Conservation (phyloP, 768 basidiomycete species). For the Lyophyllum decastes region DNA sequence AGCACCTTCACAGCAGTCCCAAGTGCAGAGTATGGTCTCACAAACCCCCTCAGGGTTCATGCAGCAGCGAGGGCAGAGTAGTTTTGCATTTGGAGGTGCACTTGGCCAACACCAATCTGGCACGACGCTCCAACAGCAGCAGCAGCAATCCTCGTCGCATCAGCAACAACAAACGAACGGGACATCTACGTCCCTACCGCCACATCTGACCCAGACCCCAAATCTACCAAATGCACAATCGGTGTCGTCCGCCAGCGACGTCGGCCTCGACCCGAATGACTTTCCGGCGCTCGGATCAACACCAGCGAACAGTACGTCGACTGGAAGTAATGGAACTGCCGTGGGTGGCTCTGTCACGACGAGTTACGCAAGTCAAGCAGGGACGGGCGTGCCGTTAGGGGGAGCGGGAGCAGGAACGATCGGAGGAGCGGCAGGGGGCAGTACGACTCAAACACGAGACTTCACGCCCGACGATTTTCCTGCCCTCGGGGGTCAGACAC, state of each 20-base stretch:
- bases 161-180: constrained; percentile 59
- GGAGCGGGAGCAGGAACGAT: constrained; percentile 38
- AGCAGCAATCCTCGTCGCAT: constrained; percentile 42
- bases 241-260: constrained; percentile 68
- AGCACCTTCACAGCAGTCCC: constrained; percentile 53
- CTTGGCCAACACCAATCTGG: constrained; percentile 52
- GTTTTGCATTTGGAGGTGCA: constrained; percentile 65
- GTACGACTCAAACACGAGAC: constrained; percentile 52
- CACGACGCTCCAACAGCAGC: constrained; percentile 43
- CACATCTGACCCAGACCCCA: constrained; percentile 57
- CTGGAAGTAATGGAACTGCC: constrained; percentile 36
- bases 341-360: constrained; percentile 42
- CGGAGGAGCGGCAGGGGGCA: constrained; percentile 32
- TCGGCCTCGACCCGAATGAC: constrained; percentile 83
- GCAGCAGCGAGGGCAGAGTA: constrained; percentile 59
- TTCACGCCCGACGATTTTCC: constrained; percentile 92
- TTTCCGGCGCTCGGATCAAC: constrained; percentile 84
- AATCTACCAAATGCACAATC: constrained; percentile 55
- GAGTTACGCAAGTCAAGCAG: constrained; percentile 84
- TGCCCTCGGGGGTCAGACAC: constrained; percentile 71
- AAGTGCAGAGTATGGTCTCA: constrained; percentile 54
- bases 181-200: constrained; percentile 49
- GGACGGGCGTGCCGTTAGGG: constrained; percentile 57
- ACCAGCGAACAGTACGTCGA: constrained; percentile 43
- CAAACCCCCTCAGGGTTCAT: constrained; percentile 66